Evolutionary conservation across 345 rosid species (phyloP).

Genomic region (Ceriops decandra): DNA sequence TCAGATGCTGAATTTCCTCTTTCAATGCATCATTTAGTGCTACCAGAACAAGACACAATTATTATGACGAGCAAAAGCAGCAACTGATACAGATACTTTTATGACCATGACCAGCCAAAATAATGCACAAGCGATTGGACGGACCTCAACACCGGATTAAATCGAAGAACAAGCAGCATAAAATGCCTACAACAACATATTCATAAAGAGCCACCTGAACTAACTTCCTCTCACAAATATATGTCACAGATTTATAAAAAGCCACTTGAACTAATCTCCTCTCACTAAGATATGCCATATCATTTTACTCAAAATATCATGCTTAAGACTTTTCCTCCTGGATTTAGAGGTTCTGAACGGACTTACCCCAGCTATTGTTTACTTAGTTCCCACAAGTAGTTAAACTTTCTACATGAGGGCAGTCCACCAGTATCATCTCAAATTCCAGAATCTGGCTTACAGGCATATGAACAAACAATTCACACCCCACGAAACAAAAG

Average conservation of each 20-base stretch:
- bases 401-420: neutral
- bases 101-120: no score
- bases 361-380: neutral
- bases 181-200: neutral
- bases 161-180: neutral
- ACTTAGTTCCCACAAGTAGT: neutral
- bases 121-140: no score
- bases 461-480: neutral
- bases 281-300: neutral
- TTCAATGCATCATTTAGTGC: conserved; percentile 84
- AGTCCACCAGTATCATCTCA: neutral
- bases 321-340: neutral
- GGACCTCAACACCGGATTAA: neutral
- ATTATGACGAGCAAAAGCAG: neutral
- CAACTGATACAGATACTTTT: no score
- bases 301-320: neutral
- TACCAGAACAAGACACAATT: conserved; percentile 15
- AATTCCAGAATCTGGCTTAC: neutral
- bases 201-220: neutral
- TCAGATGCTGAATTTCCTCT: conserved; percentile 95
- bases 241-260: neutral
- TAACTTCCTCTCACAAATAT: neutral
- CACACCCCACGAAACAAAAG: neutral
- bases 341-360: neutral
- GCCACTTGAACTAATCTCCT: neutral